Percentiles rank a stretch among this genome's conserved stretches.
phyloP scores from a whole-genome alignment of 78 protist species.

The Paratrimastix pyriformis region DNA sequence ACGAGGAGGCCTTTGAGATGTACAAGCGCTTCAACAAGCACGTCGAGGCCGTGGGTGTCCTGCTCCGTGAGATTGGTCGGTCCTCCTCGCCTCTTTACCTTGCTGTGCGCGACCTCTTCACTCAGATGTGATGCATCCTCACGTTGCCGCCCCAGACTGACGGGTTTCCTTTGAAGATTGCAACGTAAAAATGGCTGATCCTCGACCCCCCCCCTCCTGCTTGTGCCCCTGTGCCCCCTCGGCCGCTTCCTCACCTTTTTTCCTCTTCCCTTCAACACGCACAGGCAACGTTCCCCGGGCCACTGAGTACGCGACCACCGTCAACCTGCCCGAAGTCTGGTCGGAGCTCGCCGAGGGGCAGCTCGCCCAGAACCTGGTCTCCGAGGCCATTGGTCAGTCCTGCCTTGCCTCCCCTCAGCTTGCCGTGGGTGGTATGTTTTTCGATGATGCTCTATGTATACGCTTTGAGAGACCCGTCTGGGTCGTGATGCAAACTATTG shows the following conservation, averaged over 20 bases:
- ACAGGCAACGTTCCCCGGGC: constrained; percentile 83
- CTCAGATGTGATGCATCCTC: no score
- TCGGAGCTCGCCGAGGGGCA: constrained; percentile 81
- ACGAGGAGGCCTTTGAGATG: constrained; percentile 96
- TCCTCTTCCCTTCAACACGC: no score
- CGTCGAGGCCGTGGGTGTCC: constrained; percentile 63
- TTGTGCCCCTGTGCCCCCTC: no score
- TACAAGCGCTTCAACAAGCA: constrained; percentile 83
- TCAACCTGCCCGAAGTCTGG: constrained; percentile 82
- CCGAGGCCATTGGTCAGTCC: constrained; percentile 50
- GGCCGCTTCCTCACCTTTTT: no score
- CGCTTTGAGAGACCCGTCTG: background rate
- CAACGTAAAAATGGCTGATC: no score
- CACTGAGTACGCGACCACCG: constrained; percentile 82
- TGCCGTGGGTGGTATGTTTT: background rate
- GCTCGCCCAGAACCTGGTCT: constrained; percentile 56
- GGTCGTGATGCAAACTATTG: background rate
- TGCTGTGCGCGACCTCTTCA: no score
- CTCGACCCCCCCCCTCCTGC: no score
- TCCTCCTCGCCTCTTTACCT: no score
- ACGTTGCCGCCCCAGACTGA: no score
- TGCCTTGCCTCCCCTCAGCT: background rate
- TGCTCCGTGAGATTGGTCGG: constrained; percentile 70
- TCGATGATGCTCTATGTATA: background rate
- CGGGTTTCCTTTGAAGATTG: no score